Base-by-base conservation (phyloP, 179 eudicot genomes). In the Gypsophila paniculata region DNA sequence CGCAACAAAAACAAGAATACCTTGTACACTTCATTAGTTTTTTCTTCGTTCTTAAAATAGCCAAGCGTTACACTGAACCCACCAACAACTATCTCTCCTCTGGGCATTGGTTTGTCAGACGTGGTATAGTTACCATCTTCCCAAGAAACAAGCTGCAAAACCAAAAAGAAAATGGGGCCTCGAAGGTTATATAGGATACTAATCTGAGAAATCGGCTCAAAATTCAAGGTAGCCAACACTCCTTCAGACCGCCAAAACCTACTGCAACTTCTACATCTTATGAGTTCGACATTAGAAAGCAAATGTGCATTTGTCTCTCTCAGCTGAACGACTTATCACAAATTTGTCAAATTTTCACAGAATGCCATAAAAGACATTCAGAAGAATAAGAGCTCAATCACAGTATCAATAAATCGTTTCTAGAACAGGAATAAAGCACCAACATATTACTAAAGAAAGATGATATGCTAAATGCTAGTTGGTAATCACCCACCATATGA, bases 1-100 rank as follows among this genome's bases (percentile, higher is more conserved):
- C 2, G 59, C 26, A 44, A 4, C 58, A 29, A 46, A 18, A 59
- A 61, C 4, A 61, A 44, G 19, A 9, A 36, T 77, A 93, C 98
- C 93, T 88, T 83, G 82, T 82, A 93, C 51, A 86, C 97, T 81
- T 93, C 98, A 7, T 77, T 80, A 39, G 98, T 93, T 85, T 93
- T 93, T 17, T 81, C 91, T 6, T 83, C 88, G 61, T 88, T 91
- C 66, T 88, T 83, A 69, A 86, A 93, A 81, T 93, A 93, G 67
- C 98, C 98, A 81, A 83, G 78, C 32, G 93, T 93, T 61, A 93
- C 86, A 68, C 91, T 86, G 74, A 57, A 74, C 26, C 98, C 98
- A 75, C 98, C 98, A 75, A 93, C 78, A 61, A 91, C 90, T 46
- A 93, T 83, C 82, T 93, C 98, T 76, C 98, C 98, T 67, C 97